Conservation (phyloP, 1,284 basidiomycete species). For the Ceratobasidium sp. region DNA sequence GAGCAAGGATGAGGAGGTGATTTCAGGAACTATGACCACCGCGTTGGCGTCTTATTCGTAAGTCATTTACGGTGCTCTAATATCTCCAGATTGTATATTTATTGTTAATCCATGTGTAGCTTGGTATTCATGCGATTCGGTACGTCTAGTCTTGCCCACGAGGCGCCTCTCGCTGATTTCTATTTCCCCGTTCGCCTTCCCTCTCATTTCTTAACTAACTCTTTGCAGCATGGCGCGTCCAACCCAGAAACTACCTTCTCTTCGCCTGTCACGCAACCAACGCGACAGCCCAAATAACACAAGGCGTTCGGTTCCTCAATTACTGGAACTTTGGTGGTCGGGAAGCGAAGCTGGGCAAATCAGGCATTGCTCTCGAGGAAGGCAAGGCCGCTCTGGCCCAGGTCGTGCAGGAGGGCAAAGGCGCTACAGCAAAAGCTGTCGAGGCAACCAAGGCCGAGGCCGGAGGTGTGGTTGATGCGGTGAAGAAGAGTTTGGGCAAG, state of each 20-base stretch:
- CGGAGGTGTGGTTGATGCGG: conserved; percentile 17
- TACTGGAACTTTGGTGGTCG: conserved; percentile 88
- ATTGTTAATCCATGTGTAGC: conserved; percentile 58
- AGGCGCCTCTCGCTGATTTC: conserved; percentile 6
- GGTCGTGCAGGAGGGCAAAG: conserved; percentile 14
- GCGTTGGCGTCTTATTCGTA: conserved; percentile 91
- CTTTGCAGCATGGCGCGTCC: conserved; percentile 85
- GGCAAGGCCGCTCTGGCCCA: conserved; percentile 16
- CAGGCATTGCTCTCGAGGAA: conserved; percentile 13
- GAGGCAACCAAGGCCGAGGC: conserved; percentile 38
- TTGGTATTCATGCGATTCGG: conserved; percentile 96
- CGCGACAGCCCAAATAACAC: conserved; percentile 82
- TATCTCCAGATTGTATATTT: not conserved
- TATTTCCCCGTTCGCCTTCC: not conserved
- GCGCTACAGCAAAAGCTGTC: not conserved
- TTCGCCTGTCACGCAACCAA: conserved; percentile 95
- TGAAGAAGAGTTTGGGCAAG: conserved; percentile 29
- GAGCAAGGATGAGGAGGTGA: conserved; percentile 91
- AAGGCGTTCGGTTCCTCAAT: conserved; percentile 86
- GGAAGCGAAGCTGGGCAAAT: conserved; percentile 65
- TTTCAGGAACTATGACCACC: conserved; percentile 94
- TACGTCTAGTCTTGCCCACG: too few relatives aligned
- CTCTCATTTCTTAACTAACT: not conserved
- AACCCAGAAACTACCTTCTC: conserved; percentile 93
- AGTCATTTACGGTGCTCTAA: conserved; percentile 55